Conservation (phyloP, 2,329 filamentous ascomycete genomes). For the Claviceps africana region DNA sequence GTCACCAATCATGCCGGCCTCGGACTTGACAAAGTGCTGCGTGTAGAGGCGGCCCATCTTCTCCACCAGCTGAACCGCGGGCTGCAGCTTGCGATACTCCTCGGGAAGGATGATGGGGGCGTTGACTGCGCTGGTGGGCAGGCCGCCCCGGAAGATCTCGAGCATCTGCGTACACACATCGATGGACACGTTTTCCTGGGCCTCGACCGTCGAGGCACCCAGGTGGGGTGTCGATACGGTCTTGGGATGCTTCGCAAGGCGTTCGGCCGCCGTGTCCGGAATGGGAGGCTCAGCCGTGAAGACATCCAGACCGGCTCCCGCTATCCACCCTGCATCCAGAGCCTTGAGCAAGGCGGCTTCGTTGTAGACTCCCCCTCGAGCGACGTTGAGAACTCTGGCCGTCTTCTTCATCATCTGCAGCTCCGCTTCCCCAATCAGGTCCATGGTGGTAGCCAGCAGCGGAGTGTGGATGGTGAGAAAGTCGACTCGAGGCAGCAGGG, state of each 20-base stretch:
- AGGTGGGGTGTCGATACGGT: slow-evolving; percentile 70
- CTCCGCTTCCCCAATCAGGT: slow-evolving; percentile 55
- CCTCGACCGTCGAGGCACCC: slow-evolving; percentile 67
- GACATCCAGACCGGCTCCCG: slow-evolving; percentile 66
- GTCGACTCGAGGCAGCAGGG: slow-evolving; percentile 53
- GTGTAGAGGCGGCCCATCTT: slow-evolving; percentile 70
- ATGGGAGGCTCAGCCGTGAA: slow-evolving; percentile 60
- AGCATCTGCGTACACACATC: slow-evolving; percentile 73
- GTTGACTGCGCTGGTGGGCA: slow-evolving; percentile 67
- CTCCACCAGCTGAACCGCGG: slow-evolving; percentile 63
- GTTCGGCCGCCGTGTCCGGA: slow-evolving; percentile 39
- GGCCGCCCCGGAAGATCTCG: slow-evolving; percentile 55
- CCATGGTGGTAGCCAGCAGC: slow-evolving; percentile 60
- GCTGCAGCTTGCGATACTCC: slow-evolving; percentile 64
- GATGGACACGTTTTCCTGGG: slow-evolving; percentile 70
- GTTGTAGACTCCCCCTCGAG: slow-evolving; percentile 67
- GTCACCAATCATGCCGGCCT: slow-evolving; percentile 37
- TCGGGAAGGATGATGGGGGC: slow-evolving; percentile 69
- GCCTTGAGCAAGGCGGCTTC: slow-evolving; percentile 59
- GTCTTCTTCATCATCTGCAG: slow-evolving; percentile 58
- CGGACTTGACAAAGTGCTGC: slow-evolving; percentile 47
- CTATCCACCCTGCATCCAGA: slow-evolving; percentile 55
- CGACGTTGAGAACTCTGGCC: slow-evolving; percentile 64
- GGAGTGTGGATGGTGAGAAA: slow-evolving; percentile 75
- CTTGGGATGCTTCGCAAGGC: slow-evolving; percentile 52